These are phyloP conservation scores for Aspergillus wentii DNA, from an alignment of 495 filamentous ascomycete species.

Conservation along the genomic window DNA sequence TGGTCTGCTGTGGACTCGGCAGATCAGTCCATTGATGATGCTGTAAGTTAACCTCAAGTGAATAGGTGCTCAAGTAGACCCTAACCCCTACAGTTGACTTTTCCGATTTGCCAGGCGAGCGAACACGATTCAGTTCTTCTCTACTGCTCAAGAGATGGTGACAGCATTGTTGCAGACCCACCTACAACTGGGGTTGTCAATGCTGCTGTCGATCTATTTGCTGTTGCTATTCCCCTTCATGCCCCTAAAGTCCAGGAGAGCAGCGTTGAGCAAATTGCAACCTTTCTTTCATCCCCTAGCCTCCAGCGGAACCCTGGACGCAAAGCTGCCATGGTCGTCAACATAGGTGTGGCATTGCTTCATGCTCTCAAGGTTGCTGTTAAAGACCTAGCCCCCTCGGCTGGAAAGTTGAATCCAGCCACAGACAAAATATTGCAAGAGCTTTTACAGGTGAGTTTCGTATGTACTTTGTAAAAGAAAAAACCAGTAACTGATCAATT, in stretches of 20 bases:
- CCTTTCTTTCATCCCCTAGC: slow-evolving; percentile 70
- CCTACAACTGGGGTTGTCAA: slow-evolving; percentile 92
- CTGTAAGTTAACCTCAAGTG: no score
- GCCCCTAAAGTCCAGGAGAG: slow-evolving; percentile 91
- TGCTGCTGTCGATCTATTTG: slow-evolving; percentile 86
- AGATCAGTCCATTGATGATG: slow-evolving; percentile 66
- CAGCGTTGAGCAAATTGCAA: slow-evolving; percentile 86
- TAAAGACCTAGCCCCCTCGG: slow-evolving; percentile 66
- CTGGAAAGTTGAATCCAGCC: slow-evolving; percentile 68
- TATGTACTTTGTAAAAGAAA: background rate
- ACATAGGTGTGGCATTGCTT: slow-evolving; percentile 77
- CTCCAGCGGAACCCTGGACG: slow-evolving; percentile 84
- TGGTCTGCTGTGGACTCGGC: slow-evolving; percentile 59
- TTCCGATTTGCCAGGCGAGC: slow-evolving; percentile 74
- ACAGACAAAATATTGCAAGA: slow-evolving; percentile 89
- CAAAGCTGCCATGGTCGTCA: slow-evolving; percentile 85
- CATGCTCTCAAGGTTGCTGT: slow-evolving; percentile 77
- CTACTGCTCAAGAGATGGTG: slow-evolving; percentile 52
- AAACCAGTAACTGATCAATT: slow-evolving; percentile 6
- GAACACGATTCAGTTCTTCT: slow-evolving; percentile 87
- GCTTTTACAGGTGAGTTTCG: slow-evolving; percentile 55
- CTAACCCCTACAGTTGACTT: slow-evolving; percentile 42
- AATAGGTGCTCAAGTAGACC: no score
- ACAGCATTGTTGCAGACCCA: slow-evolving; percentile 63
- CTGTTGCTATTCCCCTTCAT: slow-evolving; percentile 82